A percentile compares a stretch with the other conserved stretches of the same genome.
These are phyloP conservation scores for Candida germanica DNA, from an alignment of 805 yeast species.

Conservation along the genomic window DNA sequence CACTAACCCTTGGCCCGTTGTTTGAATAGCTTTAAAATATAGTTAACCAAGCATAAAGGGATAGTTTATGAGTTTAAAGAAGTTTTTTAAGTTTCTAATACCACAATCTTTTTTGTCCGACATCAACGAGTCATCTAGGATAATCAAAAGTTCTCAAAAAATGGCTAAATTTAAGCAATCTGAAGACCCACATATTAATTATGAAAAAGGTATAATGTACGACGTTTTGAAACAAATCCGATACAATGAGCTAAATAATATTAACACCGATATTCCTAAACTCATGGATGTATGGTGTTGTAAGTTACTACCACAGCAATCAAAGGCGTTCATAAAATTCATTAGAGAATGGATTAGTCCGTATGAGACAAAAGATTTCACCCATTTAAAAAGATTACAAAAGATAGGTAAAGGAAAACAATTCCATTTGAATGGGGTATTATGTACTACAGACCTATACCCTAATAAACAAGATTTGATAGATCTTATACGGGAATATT, in stretches of 20 bases:
- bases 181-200: conserved; percentile 37
- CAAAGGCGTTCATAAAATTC: conserved; percentile 24
- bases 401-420: conserved; percentile 21
- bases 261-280: conserved; percentile 19
- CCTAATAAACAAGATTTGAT: conserved; percentile 20
- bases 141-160: conserved; percentile 6
- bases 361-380: conserved; percentile 23
- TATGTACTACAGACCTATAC: conserved; percentile 44
- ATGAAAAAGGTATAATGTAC: conserved; percentile 42
- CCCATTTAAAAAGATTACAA: conserved; percentile 55
- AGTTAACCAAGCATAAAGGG: not conserved
- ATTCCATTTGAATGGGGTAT: conserved; percentile 32
- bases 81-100: conserved; percentile 2
- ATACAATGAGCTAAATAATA: conserved; percentile 17
- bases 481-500: conserved; percentile 17
- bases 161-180: conserved; percentile 6
- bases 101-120: conserved; percentile 1
- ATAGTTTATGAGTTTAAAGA: conserved; percentile 1
- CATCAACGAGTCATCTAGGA: conserved; percentile 3
- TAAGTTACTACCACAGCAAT: conserved; percentile 36
- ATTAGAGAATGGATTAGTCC: conserved; percentile 26
- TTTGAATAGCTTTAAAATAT: not conserved
- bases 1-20: not conserved
- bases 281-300: conserved; percentile 48
- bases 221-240: conserved; percentile 46